Conservation (phyloP, 2,329 filamentous ascomycete species). For the Xylariaceae sp. region DNA sequence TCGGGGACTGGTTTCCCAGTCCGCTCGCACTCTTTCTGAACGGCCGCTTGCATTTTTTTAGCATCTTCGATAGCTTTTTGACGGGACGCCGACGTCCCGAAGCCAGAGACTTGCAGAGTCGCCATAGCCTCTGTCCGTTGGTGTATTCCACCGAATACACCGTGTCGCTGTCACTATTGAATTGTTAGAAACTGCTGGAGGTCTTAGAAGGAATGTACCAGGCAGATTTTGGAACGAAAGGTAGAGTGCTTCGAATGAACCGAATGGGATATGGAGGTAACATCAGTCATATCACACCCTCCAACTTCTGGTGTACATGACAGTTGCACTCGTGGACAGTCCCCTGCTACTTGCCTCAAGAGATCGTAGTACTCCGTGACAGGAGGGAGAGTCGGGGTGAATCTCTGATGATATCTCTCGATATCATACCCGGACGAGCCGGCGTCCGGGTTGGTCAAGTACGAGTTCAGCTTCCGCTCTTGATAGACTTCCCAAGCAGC, state of each 20-base stretch:
- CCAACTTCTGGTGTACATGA: no score
- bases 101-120: constrained; percentile 24
- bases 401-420: no score
- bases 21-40: constrained; percentile 57
- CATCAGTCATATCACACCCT: no score
- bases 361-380: constrained; percentile 5
- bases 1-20: constrained; percentile 55
- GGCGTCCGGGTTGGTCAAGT: no score
- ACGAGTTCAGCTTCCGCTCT: no score
- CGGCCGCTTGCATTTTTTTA: constrained; percentile 60
- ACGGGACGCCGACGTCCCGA: constrained; percentile 21
- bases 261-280: neutral
- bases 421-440: no score
- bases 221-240: no score
- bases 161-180: constrained; percentile 2
- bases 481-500: no score
- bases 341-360: constrained; percentile 11
- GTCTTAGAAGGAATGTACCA: neutral
- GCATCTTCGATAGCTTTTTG: constrained; percentile 63
- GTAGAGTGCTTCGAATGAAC: neutral
- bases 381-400: neutral
- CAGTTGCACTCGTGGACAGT: no score
- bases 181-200: constrained; percentile 2
- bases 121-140: constrained; percentile 21
- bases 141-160: constrained; percentile 4